Conservation (phyloP, 2,329 filamentous ascomycete species). For the Aspergillus puulaauensis region DNA sequence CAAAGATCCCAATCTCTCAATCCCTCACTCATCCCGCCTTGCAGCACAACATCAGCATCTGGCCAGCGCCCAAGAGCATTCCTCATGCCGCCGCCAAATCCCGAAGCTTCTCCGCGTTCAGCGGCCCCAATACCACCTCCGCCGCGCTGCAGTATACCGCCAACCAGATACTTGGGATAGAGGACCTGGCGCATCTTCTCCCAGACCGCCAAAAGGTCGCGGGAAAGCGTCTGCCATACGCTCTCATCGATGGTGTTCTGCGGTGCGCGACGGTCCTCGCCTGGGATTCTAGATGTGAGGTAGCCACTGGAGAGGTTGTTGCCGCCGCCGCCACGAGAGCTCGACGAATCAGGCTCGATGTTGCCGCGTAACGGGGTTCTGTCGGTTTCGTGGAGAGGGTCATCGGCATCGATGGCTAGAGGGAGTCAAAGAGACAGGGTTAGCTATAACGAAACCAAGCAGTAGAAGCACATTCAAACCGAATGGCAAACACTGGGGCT, state of each 20-base stretch:
- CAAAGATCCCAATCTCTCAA: conserved; percentile 97
- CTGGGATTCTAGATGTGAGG: conserved; percentile 83
- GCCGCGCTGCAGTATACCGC: conserved; percentile 59
- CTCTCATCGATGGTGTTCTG: conserved; percentile 95
- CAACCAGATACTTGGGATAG: conserved; percentile 90
- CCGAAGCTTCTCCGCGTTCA: conserved; percentile 56
- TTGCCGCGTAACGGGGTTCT: conserved; percentile 80
- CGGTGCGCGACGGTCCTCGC: conserved; percentile 86
- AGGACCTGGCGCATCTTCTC: conserved; percentile 97
- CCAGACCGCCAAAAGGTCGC: conserved; percentile 91
- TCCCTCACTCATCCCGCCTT: conserved; percentile 79
- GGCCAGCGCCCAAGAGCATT: conserved; percentile 64
- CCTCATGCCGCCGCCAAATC: conserved; percentile 51
- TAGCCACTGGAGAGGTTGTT: conserved; percentile 72
- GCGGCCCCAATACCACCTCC: conserved; percentile 55
- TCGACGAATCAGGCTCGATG: conserved; percentile 62
- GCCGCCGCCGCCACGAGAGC: conserved; percentile 40
- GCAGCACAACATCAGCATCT: conserved; percentile 64
- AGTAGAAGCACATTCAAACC: not conserved
- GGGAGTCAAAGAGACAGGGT: not conserved
- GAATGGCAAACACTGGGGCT: not conserved
- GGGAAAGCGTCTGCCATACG: conserved; percentile 94
- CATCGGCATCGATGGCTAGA: conserved; percentile 84
- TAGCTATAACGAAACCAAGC: not conserved
- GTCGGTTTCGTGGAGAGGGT: conserved; percentile 71